A percentile compares a stretch with the other conserved stretches of the same genome.
Conservation (phyloP, 805 yeast genomes). For the Isabelozyma pseudorhagii region DNA sequence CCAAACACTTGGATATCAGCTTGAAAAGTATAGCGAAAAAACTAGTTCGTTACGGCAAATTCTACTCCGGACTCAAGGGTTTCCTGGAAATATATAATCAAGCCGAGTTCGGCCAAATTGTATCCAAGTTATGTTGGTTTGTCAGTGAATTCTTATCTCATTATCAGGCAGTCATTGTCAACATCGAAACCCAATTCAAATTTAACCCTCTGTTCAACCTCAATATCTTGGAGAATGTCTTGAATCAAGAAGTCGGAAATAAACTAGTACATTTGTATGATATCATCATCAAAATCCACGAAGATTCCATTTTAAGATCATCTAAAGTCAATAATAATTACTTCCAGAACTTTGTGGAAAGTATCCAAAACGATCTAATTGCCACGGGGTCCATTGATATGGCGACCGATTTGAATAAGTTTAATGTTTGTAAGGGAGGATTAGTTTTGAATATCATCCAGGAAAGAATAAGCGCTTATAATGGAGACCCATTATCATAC, state of each 20-base stretch:
- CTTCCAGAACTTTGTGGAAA: slow-evolving; percentile 28
- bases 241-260: slow-evolving; percentile 23
- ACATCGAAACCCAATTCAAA: slow-evolving; percentile 55
- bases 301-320: slow-evolving; percentile 39
- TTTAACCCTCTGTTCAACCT: slow-evolving; percentile 53
- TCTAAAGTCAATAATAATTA: slow-evolving; percentile 11
- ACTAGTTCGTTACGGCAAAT: slow-evolving; percentile 60
- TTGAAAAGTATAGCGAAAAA: slow-evolving; percentile 66
- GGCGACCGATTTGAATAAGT: slow-evolving; percentile 47
- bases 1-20: slow-evolving; percentile 69
- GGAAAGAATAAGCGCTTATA: slow-evolving; percentile 48
- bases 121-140: slow-evolving; percentile 68
- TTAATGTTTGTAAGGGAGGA: slow-evolving; percentile 75
- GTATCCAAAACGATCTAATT: slow-evolving; percentile 38
- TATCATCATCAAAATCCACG: slow-evolving; percentile 49
- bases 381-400: slow-evolving; percentile 48
- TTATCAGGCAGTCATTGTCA: slow-evolving; percentile 29
- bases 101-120: slow-evolving; percentile 60
- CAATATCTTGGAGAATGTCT: slow-evolving; percentile 46
- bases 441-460: slow-evolving; percentile 62
- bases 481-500: slow-evolving; percentile 62
- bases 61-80: slow-evolving; percentile 52
- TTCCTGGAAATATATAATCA: slow-evolving; percentile 62
- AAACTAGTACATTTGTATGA: slow-evolving; percentile 55
- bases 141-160: slow-evolving; percentile 29